phyloP scores from a whole-genome alignment of 2,329 filamentous ascomycete genomes.

The Colletotrichum limetticola region DNA sequence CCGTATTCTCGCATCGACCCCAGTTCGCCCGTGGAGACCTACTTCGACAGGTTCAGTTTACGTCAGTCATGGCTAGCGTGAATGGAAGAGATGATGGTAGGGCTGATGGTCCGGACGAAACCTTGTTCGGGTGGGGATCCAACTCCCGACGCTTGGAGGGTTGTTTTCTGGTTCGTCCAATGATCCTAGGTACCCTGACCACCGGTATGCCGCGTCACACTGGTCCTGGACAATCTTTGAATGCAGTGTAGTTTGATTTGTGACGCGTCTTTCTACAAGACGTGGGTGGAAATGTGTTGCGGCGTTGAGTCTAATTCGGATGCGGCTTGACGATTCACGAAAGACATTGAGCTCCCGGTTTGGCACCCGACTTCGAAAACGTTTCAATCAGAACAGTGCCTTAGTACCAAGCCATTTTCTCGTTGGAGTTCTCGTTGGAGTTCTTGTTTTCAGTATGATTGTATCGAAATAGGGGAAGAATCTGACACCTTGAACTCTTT shows the following conservation, averaged over 20 bases:
- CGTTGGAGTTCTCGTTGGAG: no score
- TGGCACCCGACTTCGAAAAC: no score
- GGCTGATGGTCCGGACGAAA: constrained; percentile 8
- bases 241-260: background rate
- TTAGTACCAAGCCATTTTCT: no score
- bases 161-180: constrained; percentile 2
- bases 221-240: constrained; percentile 1
- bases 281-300: background rate
- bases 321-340: no score
- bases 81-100: background rate
- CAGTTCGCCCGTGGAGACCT: background rate
- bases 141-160: background rate
- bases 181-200: background rate
- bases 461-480: no score
- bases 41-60: background rate
- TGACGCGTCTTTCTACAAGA: background rate
- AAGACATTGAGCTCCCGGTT: no score
- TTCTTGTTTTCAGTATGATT: no score
- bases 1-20: constrained; percentile 10
- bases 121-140: constrained; percentile 3
- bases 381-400: no score
- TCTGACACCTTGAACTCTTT: no score
- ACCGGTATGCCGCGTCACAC: background rate
- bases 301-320: background rate
- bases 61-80: background rate